phyloP scores from a whole-genome alignment of 768 basidiomycete species.

The Suillus brevipes region DNA sequence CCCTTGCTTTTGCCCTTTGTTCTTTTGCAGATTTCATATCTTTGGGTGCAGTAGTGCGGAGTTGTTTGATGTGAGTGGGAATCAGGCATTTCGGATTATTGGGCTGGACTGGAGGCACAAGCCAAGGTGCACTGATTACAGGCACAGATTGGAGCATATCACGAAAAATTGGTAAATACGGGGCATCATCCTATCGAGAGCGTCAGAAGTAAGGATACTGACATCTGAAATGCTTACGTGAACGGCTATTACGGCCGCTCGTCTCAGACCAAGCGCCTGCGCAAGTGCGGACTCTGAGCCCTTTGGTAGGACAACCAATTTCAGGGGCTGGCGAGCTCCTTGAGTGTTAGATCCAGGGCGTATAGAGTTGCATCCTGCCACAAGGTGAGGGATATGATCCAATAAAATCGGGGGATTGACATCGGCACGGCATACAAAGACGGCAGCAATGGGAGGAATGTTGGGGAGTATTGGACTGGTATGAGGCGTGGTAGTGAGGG shows the following conservation, averaged over 20 bases:
- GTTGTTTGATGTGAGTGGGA: conserved; percentile 72
- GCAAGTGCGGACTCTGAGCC: conserved; percentile 67
- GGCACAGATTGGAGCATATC: conserved; percentile 52
- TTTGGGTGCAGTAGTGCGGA: conserved; percentile 74
- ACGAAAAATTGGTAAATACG: conserved; percentile 36
- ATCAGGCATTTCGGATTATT: conserved; percentile 37
- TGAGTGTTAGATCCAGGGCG: conserved; percentile 1
- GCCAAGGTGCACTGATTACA: conserved; percentile 66
- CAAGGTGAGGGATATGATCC: conserved; percentile 73
- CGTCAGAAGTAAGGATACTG: not conserved
- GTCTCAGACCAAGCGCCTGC: conserved; percentile 59
- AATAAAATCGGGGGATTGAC: conserved; percentile 71
- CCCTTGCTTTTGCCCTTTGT: conserved; percentile 49
- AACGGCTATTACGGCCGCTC: conserved; percentile 57
- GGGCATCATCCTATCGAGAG: conserved; percentile 29
- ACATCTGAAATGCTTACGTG: conserved; percentile 48
- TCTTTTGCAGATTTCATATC: conserved; percentile 76
- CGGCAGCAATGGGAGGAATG: conserved; percentile 29
- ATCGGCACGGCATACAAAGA: conserved; percentile 76
- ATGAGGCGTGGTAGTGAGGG: not conserved
- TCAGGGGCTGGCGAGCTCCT: conserved; percentile 38
- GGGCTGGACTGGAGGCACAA: conserved; percentile 31
- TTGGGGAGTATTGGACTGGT: not conserved
- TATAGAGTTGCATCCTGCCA: conserved; percentile 72
- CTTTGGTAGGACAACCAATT: conserved; percentile 63